phyloP scores from a whole-genome alignment of 2,329 filamentous ascomycete genomes.

The Arthroderma sp. region DNA sequence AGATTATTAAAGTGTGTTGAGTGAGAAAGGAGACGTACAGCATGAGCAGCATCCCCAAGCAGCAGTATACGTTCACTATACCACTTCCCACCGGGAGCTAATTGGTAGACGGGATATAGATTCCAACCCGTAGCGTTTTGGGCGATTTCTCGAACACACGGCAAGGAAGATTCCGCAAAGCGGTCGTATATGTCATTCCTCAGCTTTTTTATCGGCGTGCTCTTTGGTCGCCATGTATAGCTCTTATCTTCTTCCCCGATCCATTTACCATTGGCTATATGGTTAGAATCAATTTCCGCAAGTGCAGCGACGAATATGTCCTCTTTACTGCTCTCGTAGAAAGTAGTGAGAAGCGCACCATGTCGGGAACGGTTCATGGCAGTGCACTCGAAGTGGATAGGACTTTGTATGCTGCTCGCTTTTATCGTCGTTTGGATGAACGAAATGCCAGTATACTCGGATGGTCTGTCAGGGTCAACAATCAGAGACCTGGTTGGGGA shows the following conservation, averaged over 20 bases:
- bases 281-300: constrained; percentile 22
- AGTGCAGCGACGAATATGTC: constrained; percentile 30
- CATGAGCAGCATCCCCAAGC: constrained; percentile 36
- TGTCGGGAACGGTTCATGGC: constrained; percentile 27
- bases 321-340: constrained; percentile 22
- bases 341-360: constrained; percentile 29
- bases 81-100: constrained; percentile 28
- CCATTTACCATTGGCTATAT: constrained; percentile 14
- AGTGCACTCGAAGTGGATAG: constrained; percentile 26
- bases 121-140: constrained; percentile 25
- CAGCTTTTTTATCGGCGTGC: constrained; percentile 23
- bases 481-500: constrained; percentile 25
- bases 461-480: constrained; percentile 22
- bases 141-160: constrained; percentile 26
- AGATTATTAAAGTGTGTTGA: neutral
- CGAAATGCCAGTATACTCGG: constrained; percentile 30
- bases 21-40: constrained; percentile 19
- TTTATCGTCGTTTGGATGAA: constrained; percentile 25
- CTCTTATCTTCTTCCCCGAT: constrained; percentile 4
- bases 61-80: constrained; percentile 28
- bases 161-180: constrained; percentile 24
- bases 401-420: constrained; percentile 14
- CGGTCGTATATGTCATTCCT: constrained; percentile 23
- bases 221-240: constrained; percentile 17
- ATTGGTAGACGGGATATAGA: constrained; percentile 33